These are phyloP conservation scores for Simmondsia chinensis DNA, from an alignment of 148 eudicot genomes.

Conservation along the genomic window DNA sequence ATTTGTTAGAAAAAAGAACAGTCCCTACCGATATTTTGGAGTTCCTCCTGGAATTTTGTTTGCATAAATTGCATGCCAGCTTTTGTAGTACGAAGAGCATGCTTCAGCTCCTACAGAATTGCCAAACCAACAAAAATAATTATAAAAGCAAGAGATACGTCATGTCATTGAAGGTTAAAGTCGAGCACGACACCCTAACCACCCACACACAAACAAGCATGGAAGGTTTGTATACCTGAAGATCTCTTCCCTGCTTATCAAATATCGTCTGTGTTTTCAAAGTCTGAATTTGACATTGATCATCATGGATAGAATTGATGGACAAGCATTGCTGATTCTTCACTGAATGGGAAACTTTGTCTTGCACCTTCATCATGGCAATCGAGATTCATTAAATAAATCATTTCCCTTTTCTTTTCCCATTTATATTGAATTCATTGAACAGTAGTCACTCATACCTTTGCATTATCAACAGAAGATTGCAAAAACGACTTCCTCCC, in stretches of 20 bases:
- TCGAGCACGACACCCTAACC: slow-evolving; percentile 3
- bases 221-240: no score
- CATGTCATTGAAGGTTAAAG: background rate
- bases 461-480: slow-evolving; percentile 27
- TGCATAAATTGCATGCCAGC: slow-evolving; percentile 94
- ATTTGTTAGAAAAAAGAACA: no score
- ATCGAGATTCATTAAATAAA: no score
- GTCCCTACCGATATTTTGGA: slow-evolving; percentile 71
- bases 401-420: no score
- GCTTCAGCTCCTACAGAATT: slow-evolving; percentile 53
- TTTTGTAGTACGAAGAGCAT: slow-evolving; percentile 69
- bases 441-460: no score
- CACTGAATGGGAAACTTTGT: slow-evolving; percentile 12
- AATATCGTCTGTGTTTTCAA: slow-evolving; percentile 50
- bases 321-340: slow-evolving; percentile 29
- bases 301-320: slow-evolving; percentile 22
- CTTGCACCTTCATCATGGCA: slow-evolving; percentile 32
- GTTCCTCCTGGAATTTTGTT: slow-evolving; percentile 73
- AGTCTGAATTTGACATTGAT: slow-evolving; percentile 37
- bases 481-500: slow-evolving; percentile 33
- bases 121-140: slow-evolving; percentile 3
- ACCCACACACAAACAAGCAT: no score
- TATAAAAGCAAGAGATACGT: background rate
- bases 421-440: no score
- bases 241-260: slow-evolving; percentile 66